A percentile compares a stretch with the other conserved stretches of the same genome.
phyloP scores from a whole-genome alignment of 140 eudicot species.

The Ambrosia hybrid region DNA sequence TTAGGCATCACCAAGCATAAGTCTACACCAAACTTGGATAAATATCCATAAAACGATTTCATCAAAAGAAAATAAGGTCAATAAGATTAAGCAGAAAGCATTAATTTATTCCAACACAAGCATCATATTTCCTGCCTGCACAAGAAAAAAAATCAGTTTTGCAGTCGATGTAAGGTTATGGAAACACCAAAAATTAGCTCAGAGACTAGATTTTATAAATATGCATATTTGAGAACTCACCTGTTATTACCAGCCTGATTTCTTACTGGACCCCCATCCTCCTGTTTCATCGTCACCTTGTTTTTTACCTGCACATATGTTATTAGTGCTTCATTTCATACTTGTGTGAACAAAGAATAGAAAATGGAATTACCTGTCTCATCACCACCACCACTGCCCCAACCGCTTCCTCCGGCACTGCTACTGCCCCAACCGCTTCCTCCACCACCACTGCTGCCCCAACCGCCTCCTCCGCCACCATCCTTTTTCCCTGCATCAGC shows the following conservation, averaged over 20 bases:
- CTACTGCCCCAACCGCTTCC: slow-evolving; percentile 17
- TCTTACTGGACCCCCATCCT: slow-evolving; percentile 34
- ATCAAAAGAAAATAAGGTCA: slow-evolving; percentile 10
- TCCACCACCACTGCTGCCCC: slow-evolving; percentile 21
- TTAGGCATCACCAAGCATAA: not conserved
- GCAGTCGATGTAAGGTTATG: not conserved
- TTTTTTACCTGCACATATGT: slow-evolving; percentile 5
- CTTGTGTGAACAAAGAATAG: not conserved
- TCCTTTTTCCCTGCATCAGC: slow-evolving; percentile 27
- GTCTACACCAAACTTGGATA: not conserved
- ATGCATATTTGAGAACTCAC: not conserved
- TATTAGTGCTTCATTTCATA: not conserved
- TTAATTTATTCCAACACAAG: not conserved
- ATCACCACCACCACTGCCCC: slow-evolving; percentile 32
- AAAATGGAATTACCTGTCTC: slow-evolving; percentile 18
- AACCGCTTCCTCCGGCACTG: slow-evolving; percentile 22
- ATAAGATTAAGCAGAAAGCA: not conserved
- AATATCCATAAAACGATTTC: not conserved
- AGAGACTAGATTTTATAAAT: not conserved
- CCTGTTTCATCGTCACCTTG: slow-evolving; percentile 20
- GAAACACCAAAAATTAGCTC: not conserved
- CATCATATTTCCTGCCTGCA: slow-evolving; percentile 8
- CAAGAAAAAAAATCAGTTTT: not conserved
- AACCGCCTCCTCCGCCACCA: slow-evolving; percentile 14
- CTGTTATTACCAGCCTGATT: slow-evolving; percentile 35